Conservation (phyloP, 176 grass and related monocot genomes). For the Triticum timopheevii region DNA sequence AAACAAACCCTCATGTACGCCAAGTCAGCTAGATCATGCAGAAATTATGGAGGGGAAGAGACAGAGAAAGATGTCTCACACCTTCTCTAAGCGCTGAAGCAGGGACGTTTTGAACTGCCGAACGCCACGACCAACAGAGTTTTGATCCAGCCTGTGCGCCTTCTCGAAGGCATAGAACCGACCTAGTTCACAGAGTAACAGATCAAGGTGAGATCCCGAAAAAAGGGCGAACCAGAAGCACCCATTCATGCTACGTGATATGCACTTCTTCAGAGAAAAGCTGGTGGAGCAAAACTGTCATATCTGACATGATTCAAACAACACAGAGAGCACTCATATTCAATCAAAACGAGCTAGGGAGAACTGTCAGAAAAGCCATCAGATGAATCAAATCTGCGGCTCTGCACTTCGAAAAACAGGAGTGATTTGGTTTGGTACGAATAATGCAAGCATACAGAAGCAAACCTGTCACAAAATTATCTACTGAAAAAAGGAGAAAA, state of each 20-base stretch:
- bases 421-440: background rate
- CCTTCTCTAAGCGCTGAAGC: conserved; percentile 81
- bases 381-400: background rate
- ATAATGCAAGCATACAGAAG: background rate
- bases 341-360: background rate
- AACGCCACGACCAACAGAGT: conserved; percentile 84
- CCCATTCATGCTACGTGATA: background rate
- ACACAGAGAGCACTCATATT: background rate
- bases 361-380: background rate
- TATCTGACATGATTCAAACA: background rate
- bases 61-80: conserved; percentile 35
- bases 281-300: background rate
- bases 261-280: background rate
- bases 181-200: conserved; percentile 43
- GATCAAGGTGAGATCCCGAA: conserved; percentile 4
- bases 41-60: conserved; percentile 7
- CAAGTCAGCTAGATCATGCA: conserved; percentile 25
- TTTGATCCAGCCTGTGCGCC: conserved; percentile 83
- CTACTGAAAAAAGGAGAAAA: background rate
- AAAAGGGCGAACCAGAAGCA: conserved; percentile 6
- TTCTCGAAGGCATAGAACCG: conserved; percentile 97
- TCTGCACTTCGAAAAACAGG: background rate
- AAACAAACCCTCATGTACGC: conserved; percentile 15
- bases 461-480: background rate
- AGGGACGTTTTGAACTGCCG: conserved; percentile 91